phyloP scores from a whole-genome alignment of 257 asterid species.

The Lantana camara region DNA sequence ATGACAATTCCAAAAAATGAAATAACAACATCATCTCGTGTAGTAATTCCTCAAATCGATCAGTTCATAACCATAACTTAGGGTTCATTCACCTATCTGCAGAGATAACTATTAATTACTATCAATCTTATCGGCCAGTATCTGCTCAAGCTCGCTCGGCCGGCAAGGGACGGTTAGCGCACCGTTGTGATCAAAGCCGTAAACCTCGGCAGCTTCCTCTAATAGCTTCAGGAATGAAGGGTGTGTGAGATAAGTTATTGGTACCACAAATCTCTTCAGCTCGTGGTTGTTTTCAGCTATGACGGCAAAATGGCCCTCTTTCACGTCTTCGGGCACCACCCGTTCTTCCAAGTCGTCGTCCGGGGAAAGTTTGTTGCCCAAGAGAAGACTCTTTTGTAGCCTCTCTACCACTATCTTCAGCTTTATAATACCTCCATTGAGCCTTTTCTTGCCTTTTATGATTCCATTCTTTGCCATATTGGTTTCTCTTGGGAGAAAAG shows the following conservation, averaged over 20 bases:
- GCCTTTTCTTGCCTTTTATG: constrained; percentile 31
- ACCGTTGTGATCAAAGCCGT: constrained; percentile 75
- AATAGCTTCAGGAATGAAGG: constrained; percentile 63
- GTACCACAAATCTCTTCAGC: constrained; percentile 63
- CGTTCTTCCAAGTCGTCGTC: constrained; percentile 22
- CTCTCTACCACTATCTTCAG: constrained; percentile 52
- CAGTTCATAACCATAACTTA: too few species aligned
- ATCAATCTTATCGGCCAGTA: constrained; percentile 29
- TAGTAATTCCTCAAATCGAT: too few species aligned
- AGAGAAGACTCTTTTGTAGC: constrained; percentile 51
- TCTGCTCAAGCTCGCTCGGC: constrained; percentile 39
- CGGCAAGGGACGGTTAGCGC: constrained; percentile 71
- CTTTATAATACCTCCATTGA: constrained; percentile 40
- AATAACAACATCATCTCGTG: too few species aligned
- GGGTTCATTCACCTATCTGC: too few species aligned
- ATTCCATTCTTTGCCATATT: constrained; percentile 32
- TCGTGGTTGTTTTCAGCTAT: constrained; percentile 45
- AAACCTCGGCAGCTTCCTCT: constrained; percentile 76
- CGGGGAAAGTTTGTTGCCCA: constrained; percentile 28
- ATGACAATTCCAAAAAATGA: too few species aligned
- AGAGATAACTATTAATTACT: too few species aligned
- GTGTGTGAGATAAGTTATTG: constrained; percentile 60
- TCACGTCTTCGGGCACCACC: constrained; percentile 57
- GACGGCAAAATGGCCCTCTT: constrained; percentile 55
- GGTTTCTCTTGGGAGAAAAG: too few species aligned